phyloP scores from a whole-genome alignment of 345 rosid genomes.

The Lenwebbia sp. region DNA sequence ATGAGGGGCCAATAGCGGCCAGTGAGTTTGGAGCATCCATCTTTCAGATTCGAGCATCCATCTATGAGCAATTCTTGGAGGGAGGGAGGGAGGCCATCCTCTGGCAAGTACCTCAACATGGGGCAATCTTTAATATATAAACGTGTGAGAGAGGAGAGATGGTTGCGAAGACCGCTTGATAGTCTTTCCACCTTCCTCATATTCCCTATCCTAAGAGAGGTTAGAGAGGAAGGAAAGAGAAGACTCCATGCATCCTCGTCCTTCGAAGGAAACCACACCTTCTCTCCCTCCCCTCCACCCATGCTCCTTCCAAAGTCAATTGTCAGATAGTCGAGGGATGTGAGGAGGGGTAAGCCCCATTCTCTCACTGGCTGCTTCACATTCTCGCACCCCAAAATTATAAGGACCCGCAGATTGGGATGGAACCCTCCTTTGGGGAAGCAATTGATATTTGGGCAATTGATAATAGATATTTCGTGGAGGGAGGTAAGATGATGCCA shows the following conservation, averaged over 20 bases:
- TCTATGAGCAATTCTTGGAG: fast-evolving
- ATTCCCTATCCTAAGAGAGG: fast-evolving
- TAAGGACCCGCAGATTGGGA: fast-evolving
- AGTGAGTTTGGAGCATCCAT: not conserved
- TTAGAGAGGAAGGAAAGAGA: not conserved
- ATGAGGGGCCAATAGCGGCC: too few relatives aligned
- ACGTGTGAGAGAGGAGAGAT: fast-evolving
- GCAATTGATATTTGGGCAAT: not conserved
- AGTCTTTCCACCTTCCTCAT: not conserved
- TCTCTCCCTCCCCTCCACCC: not conserved
- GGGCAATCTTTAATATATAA: fast-evolving
- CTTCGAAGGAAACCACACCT: not conserved
- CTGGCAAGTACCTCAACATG: not conserved
- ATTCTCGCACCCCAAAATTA: not conserved
- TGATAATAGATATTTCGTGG: fast-evolving
- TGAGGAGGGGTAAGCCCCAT: not conserved
- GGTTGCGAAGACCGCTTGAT: not conserved
- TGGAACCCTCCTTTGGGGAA: not conserved
- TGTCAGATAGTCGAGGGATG: fast-evolving
- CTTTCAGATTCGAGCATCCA: not conserved
- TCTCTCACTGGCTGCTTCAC: not conserved
- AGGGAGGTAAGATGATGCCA: not conserved
- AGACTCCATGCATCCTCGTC: not conserved
- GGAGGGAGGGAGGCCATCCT: not conserved
- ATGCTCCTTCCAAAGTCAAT: not conserved